These are phyloP conservation scores for Teunomyces barrocoloradensis DNA, from an alignment of 805 yeast genomes.

Conservation along the genomic window DNA sequence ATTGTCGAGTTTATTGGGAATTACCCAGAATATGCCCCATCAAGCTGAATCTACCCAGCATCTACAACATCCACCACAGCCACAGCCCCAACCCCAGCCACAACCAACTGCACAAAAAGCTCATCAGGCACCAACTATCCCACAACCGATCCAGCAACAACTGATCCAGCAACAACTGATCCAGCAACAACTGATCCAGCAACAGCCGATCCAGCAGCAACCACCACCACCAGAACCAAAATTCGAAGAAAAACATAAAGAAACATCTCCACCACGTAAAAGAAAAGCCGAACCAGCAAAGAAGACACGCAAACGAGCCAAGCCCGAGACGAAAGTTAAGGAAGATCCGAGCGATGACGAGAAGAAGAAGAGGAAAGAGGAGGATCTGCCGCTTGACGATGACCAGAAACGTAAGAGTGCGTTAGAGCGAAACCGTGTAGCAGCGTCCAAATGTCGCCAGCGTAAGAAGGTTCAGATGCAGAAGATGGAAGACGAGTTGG, in stretches of 20 bases:
- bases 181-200: slow-evolving; percentile 13
- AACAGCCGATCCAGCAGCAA: slow-evolving; percentile 6
- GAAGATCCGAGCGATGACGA: not conserved
- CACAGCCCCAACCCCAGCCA: slow-evolving; percentile 6
- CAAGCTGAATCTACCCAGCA: slow-evolving; percentile 4
- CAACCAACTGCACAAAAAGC: slow-evolving; percentile 3
- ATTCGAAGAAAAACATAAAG: not conserved
- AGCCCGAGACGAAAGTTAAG: not conserved
- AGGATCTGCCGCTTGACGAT: slow-evolving; percentile 14
- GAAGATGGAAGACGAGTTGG: slow-evolving; percentile 77
- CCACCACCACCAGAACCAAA: not conserved
- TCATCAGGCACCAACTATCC: slow-evolving; percentile 1
- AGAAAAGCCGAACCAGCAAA: slow-evolving; percentile 1
- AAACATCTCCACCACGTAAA: not conserved
- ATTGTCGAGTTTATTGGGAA: slow-evolving; percentile 37
- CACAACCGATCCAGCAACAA: slow-evolving; percentile 12
- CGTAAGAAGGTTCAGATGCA: slow-evolving; percentile 86
- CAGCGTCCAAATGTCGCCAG: slow-evolving; percentile 94
- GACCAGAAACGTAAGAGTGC: slow-evolving; percentile 63
- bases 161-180: slow-evolving; percentile 4
- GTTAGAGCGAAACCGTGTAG: slow-evolving; percentile 88
- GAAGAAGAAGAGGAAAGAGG: not conserved
- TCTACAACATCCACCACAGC: slow-evolving; percentile 3
- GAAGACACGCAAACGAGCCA: slow-evolving; percentile 7
- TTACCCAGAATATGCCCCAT: slow-evolving; percentile 14